Conservation (phyloP, 2,329 filamentous ascomycete species). For the Graphiopsis chlorocephala region DNA sequence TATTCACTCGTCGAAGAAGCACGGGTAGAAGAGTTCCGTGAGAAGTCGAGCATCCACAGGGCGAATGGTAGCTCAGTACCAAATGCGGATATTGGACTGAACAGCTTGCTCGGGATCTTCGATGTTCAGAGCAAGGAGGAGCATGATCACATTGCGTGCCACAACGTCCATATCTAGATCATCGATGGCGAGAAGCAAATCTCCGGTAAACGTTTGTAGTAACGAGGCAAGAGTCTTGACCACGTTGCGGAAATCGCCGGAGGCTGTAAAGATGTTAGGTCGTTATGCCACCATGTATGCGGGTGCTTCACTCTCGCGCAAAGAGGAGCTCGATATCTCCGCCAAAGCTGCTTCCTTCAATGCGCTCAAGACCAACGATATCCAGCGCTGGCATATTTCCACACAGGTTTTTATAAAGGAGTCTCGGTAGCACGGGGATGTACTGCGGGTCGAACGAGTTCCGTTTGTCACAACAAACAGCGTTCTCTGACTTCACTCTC, state of each 20-base stretch:
- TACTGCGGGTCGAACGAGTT: background rate
- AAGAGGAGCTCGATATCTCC: background rate
- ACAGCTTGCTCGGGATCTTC: background rate
- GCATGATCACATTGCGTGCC: background rate
- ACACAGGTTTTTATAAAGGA: constrained; percentile 31
- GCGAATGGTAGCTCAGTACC: background rate
- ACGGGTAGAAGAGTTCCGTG: background rate
- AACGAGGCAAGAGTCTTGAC: background rate
- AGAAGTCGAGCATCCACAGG: background rate
- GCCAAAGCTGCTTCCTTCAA: constrained; percentile 27
- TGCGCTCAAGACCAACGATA: constrained; percentile 34
- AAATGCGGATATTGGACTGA: background rate
- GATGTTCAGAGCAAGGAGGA: background rate
- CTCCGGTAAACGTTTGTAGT: background rate
- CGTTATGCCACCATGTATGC: background rate
- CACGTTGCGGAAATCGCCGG: background rate
- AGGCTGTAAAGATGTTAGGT: background rate
- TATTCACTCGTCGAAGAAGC: background rate
- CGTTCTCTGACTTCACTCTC: background rate
- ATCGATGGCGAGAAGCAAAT: background rate
- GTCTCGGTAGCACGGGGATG: background rate
- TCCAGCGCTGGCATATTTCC: constrained; percentile 44
- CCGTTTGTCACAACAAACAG: background rate
- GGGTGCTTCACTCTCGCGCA: background rate
- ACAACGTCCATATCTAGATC: background rate